Evolutionary conservation across 2,329 filamentous ascomycete genomes (phyloP).

Genomic region (Fusarium staphyleae): DNA sequence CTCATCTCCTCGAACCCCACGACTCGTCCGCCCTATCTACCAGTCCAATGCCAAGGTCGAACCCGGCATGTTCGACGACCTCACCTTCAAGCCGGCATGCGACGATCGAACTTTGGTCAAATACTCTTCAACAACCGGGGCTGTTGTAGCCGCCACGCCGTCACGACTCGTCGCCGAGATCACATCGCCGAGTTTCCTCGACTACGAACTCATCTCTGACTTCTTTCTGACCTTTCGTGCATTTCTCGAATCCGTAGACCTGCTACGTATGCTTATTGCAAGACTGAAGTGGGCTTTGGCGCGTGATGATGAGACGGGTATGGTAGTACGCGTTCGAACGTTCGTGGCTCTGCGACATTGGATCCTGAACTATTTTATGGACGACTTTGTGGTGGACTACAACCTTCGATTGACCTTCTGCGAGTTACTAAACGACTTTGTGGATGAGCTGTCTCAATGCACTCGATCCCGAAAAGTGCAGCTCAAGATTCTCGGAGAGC

Average conservation of each 20-base stretch:
- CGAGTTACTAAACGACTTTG: slow-evolving; percentile 75
- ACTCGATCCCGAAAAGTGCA: slow-evolving; percentile 58
- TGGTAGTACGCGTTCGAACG: slow-evolving; percentile 92
- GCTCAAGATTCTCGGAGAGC: slow-evolving; percentile 86
- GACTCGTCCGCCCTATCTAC: slow-evolving; percentile 55
- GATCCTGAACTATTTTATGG: slow-evolving; percentile 97
- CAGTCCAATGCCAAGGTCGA: slow-evolving; percentile 62
- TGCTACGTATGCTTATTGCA: slow-evolving; percentile 84
- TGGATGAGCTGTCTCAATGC: slow-evolving; percentile 60
- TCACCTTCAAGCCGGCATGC: slow-evolving; percentile 79
- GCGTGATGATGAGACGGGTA: slow-evolving; percentile 81
- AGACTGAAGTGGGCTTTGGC: slow-evolving; percentile 86
- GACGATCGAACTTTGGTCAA: slow-evolving; percentile 84
- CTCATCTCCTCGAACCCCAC: slow-evolving; percentile 51
- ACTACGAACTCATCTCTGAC: slow-evolving; percentile 96
- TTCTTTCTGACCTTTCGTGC: slow-evolving; percentile 96
- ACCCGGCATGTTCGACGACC: slow-evolving; percentile 80
- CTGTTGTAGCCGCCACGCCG: slow-evolving; percentile 89
- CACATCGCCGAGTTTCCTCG: slow-evolving; percentile 92
- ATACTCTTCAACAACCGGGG: slow-evolving; percentile 73
- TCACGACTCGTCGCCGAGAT: slow-evolving; percentile 94
- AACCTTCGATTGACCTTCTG: slow-evolving; percentile 81
- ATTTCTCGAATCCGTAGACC: slow-evolving; percentile 78
- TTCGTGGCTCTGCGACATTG: slow-evolving; percentile 96
- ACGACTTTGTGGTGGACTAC: slow-evolving; percentile 86